Evolutionary conservation across 805 yeast species (phyloP).

Genomic region (Candida argentea): DNA sequence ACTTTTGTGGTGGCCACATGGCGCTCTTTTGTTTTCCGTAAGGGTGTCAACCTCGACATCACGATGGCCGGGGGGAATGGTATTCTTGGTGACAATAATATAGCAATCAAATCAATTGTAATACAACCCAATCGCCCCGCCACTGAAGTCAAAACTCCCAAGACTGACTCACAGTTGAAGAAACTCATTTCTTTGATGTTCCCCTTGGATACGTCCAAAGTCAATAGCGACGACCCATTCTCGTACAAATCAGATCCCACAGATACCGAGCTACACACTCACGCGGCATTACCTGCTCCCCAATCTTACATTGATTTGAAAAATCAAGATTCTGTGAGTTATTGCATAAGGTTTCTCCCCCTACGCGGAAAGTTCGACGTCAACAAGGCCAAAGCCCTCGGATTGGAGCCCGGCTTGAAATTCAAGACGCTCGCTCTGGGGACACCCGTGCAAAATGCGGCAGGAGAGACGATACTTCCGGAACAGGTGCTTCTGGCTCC

Average conservation of each 20-base stretch:
- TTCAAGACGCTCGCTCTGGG: conserved; percentile 57
- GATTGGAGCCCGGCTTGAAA: conserved; percentile 55
- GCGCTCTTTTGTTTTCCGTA: conserved; percentile 79
- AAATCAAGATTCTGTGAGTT: conserved; percentile 45
- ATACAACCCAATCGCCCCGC: conserved; percentile 8
- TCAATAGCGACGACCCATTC: conserved; percentile 26
- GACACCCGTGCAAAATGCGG: conserved; percentile 39
- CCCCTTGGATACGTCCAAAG: conserved; percentile 36
- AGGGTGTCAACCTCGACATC: conserved; percentile 46
- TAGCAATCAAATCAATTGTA: conserved; percentile 29
- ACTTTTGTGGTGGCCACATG: conserved; percentile 62
- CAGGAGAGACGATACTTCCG: conserved; percentile 53
- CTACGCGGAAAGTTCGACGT: conserved; percentile 70
- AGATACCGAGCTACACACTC: conserved; percentile 29
- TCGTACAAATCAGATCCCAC: conserved; percentile 28
- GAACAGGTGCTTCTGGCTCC: conserved; percentile 63
- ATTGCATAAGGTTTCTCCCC: conserved; percentile 56
- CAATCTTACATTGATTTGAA: conserved; percentile 13
- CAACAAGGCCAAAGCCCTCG: conserved; percentile 53
- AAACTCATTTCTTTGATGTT: conserved; percentile 46
- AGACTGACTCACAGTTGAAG: conserved; percentile 10
- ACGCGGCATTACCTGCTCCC: conserved; percentile 22
- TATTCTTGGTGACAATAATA: conserved; percentile 24
- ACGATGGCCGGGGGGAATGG: conserved; percentile 19
- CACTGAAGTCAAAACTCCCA: neutral